phyloP scores from a whole-genome alignment of 371 early-diverging fungal species.

The Blastocladiella emersonii region DNA sequence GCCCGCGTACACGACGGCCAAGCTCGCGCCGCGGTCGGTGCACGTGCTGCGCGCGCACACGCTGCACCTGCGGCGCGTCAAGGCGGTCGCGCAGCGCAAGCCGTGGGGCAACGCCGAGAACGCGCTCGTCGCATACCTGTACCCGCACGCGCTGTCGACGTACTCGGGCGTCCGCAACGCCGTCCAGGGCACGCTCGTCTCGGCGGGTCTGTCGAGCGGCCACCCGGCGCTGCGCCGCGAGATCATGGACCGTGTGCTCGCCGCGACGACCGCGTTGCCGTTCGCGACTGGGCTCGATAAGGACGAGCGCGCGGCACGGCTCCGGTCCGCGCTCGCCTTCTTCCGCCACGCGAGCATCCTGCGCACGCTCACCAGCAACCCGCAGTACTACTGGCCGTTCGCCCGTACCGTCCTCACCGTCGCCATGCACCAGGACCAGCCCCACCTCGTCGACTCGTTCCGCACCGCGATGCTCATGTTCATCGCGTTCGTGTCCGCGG shows the following conservation, averaged over 20 bases:
- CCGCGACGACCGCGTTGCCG: neutral
- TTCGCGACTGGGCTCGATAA: neutral
- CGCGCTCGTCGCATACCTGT: neutral
- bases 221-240: neutral
- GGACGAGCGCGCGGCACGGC: neutral
- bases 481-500: too few relatives aligned
- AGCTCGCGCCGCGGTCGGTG: neutral
- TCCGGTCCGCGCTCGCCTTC: neutral
- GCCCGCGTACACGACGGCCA: neutral
- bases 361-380: neutral
- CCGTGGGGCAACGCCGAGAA: neutral
- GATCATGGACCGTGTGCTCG: neutral
- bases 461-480: too few relatives aligned
- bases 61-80: neutral
- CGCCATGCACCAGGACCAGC: neutral
- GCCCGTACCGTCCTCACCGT: neutral
- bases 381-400: neutral
- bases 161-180: neutral
- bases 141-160: neutral
- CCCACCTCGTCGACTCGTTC: neutral
- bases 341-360: neutral
- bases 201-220: neutral
- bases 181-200: neutral
- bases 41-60: neutral
- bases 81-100: neutral